Evolutionary conservation across 768 basidiomycete species (phyloP), one percentile per base, ranked within the genome.

Genomic region (Xanthoconium stramineum): DNA sequence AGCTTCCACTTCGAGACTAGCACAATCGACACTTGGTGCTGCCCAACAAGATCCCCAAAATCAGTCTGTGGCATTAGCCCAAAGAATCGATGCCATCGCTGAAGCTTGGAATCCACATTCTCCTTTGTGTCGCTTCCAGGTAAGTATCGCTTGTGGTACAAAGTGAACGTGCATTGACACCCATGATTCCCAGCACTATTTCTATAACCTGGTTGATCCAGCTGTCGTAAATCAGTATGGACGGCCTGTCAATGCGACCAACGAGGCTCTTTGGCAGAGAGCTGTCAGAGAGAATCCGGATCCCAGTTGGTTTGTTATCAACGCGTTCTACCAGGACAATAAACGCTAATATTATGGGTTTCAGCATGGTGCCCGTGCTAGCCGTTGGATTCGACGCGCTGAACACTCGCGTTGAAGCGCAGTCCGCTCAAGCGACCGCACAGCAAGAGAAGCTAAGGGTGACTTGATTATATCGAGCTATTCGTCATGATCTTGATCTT

Each of bases 151-250:
- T 57, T 30, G 33, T 33, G 36, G 19, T 11, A 20, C 17, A 30
- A 30, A 4, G 24, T 24, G 33, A 17, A 57, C 17, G 13, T 8
- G 8, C 40, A 36, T 50, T 65, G 39, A 60, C 13, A 33, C 33
- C 10, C 44, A 7, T 39, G 14, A 42, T 40, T 38, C 19, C 37
- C 52, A 93, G 91, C 82, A 90, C 60, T 83, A 83, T 59, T 94
- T 94, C 62, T 94, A 94, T 69, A 94, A 93, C 62, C 74, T 90
- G 14, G 89, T 93, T 5, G 84, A 88, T 62, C 88, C 89, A 0
- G 75, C 74, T 6, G 78, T 85, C 61, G 82, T 88, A 3, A 76
- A 74, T 29, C 61, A 84, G 50, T 94, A 89, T 59, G 84, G 81
- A 8, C 83, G 88, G 15, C 91, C 92, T 13, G 68, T 77, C 14